Evolutionary conservation across 306 rosid species (phyloP).

Genomic region (Sicyos edulis): DNA sequence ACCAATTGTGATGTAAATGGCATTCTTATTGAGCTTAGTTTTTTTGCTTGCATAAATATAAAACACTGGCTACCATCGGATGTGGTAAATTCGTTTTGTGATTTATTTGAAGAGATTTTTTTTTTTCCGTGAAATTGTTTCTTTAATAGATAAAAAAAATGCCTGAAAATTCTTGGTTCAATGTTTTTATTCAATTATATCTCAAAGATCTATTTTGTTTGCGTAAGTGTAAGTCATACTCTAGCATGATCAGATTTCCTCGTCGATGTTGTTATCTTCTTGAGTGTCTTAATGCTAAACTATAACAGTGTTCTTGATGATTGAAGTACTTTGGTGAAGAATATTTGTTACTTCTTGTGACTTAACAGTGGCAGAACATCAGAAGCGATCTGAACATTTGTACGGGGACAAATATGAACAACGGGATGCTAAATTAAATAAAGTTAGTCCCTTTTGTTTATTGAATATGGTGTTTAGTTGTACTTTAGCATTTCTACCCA

Average conservation of each 20-base stretch:
- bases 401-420: slow-evolving; percentile 69
- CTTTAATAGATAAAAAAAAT: not conserved
- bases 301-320: not conserved
- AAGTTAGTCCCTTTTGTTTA: slow-evolving; percentile 49
- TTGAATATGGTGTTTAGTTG: slow-evolving; percentile 11
- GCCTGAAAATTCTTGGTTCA: not conserved
- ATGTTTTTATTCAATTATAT: too few species aligned
- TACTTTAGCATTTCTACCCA: slow-evolving; percentile 22
- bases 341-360: slow-evolving; percentile 22
- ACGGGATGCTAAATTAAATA: slow-evolving; percentile 59
- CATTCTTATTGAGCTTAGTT: not conserved
- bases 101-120: not conserved
- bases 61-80: not conserved
- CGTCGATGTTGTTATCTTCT: too few species aligned
- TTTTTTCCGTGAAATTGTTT: not conserved
- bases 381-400: slow-evolving; percentile 57
- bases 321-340: not conserved
- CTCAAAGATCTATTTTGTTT: too few species aligned
- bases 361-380: slow-evolving; percentile 66
- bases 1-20: not conserved
- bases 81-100: not conserved
- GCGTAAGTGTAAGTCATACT: too few species aligned
- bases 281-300: too few species aligned
- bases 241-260: too few species aligned
- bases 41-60: not conserved